These are phyloP conservation scores for Arabidopsis suecica DNA, from an alignment of 345 rosid genomes.

Conservation along the genomic window DNA sequence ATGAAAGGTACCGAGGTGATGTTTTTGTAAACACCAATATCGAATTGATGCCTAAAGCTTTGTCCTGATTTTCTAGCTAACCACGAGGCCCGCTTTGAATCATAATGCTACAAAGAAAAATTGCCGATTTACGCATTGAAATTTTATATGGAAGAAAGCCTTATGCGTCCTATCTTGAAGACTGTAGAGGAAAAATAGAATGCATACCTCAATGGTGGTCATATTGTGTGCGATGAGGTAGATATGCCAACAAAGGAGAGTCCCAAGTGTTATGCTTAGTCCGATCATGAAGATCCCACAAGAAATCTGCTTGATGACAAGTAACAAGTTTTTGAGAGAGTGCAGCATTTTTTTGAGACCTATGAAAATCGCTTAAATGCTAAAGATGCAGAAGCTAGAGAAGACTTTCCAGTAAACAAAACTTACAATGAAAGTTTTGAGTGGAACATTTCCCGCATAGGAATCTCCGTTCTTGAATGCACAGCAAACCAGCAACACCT, in stretches of 20 bases:
- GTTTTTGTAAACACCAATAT: slow-evolving; percentile 64
- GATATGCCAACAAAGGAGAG: slow-evolving; percentile 83
- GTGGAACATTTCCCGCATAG: slow-evolving; percentile 46
- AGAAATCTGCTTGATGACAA: slow-evolving; percentile 17
- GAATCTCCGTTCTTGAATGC: slow-evolving; percentile 52
- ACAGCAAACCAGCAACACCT: slow-evolving; percentile 60
- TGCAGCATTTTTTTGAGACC: slow-evolving; percentile 4
- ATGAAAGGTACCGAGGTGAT: slow-evolving; percentile 58
- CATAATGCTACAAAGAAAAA: slow-evolving; percentile 59
- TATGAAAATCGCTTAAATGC: neutral
- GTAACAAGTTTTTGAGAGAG: neutral
- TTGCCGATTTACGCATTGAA: slow-evolving; percentile 7
- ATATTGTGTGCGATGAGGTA: slow-evolving; percentile 71
- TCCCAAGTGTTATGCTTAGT: slow-evolving; percentile 59
- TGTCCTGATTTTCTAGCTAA: slow-evolving; percentile 90
- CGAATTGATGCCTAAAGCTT: slow-evolving; percentile 67
- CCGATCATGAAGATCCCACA: slow-evolving; percentile 56
- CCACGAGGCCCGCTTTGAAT: slow-evolving; percentile 73
- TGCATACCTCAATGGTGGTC: slow-evolving; percentile 83
- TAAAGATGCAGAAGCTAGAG: slow-evolving; percentile 18
- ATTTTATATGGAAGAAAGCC: slow-evolving; percentile 21
- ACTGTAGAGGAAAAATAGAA: neutral
- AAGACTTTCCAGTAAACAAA: slow-evolving; percentile 4
- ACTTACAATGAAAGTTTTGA: slow-evolving; percentile 64
- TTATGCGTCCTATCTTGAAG: neutral